phyloP scores from a whole-genome alignment of 441 rosid species.

The Melianthus villosus region DNA sequence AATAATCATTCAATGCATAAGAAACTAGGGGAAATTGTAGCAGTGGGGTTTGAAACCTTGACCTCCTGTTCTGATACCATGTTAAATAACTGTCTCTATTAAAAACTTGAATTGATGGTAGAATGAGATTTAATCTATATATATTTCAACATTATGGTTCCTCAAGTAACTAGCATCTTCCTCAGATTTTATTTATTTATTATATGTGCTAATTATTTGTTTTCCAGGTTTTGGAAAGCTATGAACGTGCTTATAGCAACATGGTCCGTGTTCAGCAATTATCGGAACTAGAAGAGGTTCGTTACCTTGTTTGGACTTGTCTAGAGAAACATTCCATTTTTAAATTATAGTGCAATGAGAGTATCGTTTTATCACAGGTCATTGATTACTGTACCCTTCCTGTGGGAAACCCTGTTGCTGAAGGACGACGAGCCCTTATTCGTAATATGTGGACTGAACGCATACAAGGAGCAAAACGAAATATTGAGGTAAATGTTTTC shows the following conservation, averaged over 20 bases:
- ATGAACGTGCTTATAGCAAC: constrained; percentile 91
- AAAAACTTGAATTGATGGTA: too few species aligned
- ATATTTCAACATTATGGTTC: too few species aligned
- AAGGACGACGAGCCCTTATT: constrained; percentile 75
- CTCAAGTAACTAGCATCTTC: too few species aligned
- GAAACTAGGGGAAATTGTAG: too few species aligned
- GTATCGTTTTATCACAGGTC: constrained; percentile 32
- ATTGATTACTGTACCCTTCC: constrained; percentile 95
- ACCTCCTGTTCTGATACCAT: too few species aligned
- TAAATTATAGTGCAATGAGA: not conserved
- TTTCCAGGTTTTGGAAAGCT: constrained; percentile 88
- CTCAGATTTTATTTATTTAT: too few species aligned
- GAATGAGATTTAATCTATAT: too few species aligned
- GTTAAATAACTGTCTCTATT: too few species aligned
- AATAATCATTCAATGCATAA: too few species aligned
- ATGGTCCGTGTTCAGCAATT: constrained; percentile 99
- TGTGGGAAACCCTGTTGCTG: constrained; percentile 59
- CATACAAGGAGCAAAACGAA: constrained; percentile 87
- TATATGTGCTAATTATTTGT: constrained; percentile 5
- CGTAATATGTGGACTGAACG: constrained; percentile 99
- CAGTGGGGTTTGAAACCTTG: too few species aligned
- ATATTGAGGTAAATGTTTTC: constrained; percentile 67
- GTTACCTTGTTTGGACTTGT: constrained; percentile 7
- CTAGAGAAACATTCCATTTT: not conserved
- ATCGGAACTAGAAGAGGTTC: constrained; percentile 94